Percentiles rank a stretch among this genome's conserved stretches.
phyloP scores from a whole-genome alignment of 2,329 filamentous ascomycete genomes.

The Xenoacremonium recifei region DNA sequence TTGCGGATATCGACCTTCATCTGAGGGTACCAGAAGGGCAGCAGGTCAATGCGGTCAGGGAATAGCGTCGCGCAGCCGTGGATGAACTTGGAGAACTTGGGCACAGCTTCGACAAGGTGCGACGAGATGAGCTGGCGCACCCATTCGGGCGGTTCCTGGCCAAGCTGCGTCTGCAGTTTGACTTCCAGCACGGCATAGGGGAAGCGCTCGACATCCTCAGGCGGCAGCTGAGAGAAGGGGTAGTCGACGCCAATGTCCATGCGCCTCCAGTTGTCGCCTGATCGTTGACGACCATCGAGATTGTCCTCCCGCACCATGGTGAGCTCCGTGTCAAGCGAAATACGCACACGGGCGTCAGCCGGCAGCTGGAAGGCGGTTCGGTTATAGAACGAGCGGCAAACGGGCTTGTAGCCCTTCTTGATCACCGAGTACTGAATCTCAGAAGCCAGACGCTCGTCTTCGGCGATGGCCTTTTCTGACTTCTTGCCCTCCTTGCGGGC shows the following conservation, averaged over 20 bases:
- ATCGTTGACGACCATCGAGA: constrained; percentile 71
- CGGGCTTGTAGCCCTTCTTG: constrained; percentile 81
- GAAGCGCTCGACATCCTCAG: constrained; percentile 84
- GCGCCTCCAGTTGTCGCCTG: constrained; percentile 89
- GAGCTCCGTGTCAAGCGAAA: constrained; percentile 93
- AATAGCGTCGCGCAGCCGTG: constrained; percentile 89
- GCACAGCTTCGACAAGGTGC: constrained; percentile 96
- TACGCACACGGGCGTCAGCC: constrained; percentile 91
- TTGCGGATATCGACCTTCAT: constrained; percentile 99
- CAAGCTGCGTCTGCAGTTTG: constrained; percentile 93
- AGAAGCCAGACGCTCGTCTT: constrained; percentile 83
- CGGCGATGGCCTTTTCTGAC: constrained; percentile 83
- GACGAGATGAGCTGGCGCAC: constrained; percentile 89
- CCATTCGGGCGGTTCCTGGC: constrained; percentile 95
- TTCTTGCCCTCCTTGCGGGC: constrained; percentile 95
- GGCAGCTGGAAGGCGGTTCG: constrained; percentile 96
- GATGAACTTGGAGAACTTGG: constrained; percentile 99
- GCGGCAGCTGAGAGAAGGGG: constrained; percentile 84
- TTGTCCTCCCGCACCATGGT: constrained; percentile 97
- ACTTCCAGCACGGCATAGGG: constrained; percentile 96
- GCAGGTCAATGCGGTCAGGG: constrained; percentile 79
- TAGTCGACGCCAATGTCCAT: constrained; percentile 98
- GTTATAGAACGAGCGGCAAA: constrained; percentile 96
- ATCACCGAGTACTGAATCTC: constrained; percentile 94
- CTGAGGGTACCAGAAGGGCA: constrained; percentile 97